phyloP scores from a whole-genome alignment of 2,329 filamentous ascomycete genomes.

The Talaromyces sp. region DNA sequence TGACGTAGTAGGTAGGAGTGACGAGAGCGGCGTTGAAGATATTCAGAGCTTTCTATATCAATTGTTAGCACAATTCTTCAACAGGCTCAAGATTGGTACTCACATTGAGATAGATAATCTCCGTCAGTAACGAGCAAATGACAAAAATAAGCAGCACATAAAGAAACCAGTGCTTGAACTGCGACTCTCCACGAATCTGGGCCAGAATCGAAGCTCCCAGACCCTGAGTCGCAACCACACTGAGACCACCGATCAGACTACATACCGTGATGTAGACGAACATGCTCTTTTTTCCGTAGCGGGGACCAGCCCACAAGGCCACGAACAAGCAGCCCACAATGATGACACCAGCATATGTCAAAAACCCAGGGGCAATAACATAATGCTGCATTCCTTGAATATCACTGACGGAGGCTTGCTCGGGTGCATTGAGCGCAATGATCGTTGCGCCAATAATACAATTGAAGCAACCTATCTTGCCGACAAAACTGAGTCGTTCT shows the following conservation, averaged over 20 bases:
- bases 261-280: constrained; percentile 95
- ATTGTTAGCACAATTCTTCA: background rate
- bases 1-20: constrained; percentile 97
- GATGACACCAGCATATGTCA: constrained; percentile 79
- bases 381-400: constrained; percentile 92
- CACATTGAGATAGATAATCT: constrained; percentile 95
- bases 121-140: constrained; percentile 79
- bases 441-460: constrained; percentile 91
- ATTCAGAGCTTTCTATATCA: constrained; percentile 87
- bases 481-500: constrained; percentile 90
- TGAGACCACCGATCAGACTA: constrained; percentile 89
- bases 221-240: constrained; percentile 92
- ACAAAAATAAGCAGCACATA: constrained; percentile 93
- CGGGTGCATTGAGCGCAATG: constrained; percentile 90
- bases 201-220: constrained; percentile 87
- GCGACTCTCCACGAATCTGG: constrained; percentile 73
- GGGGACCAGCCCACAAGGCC: constrained; percentile 77
- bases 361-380: constrained; percentile 81
- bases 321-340: constrained; percentile 70
- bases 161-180: constrained; percentile 97
- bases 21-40: constrained; percentile 95
- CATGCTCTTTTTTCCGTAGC: constrained; percentile 96
- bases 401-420: constrained; percentile 76
- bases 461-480: constrained; percentile 92
- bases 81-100: constrained; percentile 42